These are phyloP conservation scores for Arbutus unedo DNA, from an alignment of 148 eudicot genomes.

Conservation along the genomic window DNA sequence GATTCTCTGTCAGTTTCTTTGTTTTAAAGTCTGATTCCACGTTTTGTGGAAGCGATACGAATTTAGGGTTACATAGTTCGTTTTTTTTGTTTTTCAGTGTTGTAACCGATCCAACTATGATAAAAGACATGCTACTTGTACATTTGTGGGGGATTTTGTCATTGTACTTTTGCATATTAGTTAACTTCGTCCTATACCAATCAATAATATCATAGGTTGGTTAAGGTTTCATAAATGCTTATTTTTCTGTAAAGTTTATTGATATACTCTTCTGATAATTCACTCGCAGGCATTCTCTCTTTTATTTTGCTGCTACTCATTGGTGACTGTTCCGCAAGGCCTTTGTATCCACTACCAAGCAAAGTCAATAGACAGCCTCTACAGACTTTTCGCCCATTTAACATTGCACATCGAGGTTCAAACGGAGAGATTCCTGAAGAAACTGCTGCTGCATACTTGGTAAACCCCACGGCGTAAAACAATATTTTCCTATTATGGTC, in stretches of 20 bases:
- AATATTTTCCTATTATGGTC: neutral
- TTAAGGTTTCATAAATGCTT: neutral
- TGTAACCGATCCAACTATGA: neutral
- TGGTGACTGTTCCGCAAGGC: constrained; percentile 67
- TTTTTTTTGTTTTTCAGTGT: neutral
- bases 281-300: constrained; percentile 49
- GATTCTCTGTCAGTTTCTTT: neutral
- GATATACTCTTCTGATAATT: neutral
- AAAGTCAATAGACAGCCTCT: constrained; percentile 53
- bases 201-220: neutral
- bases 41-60: neutral
- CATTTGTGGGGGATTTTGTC: neutral
- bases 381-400: constrained; percentile 81
- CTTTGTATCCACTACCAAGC: constrained; percentile 71
- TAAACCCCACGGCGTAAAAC: constrained; percentile 18
- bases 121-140: neutral
- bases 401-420: constrained; percentile 92
- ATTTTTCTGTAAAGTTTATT: neutral
- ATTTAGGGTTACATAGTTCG: neutral
- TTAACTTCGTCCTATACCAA: neutral
- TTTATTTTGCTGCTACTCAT: constrained; percentile 57
- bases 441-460: constrained; percentile 79
- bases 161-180: neutral
- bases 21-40: neutral
- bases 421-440: constrained; percentile 98